Base-by-base conservation (phyloP, 2,329 filamentous ascomycete genomes). In the Aspergillus versicolor region DNA sequence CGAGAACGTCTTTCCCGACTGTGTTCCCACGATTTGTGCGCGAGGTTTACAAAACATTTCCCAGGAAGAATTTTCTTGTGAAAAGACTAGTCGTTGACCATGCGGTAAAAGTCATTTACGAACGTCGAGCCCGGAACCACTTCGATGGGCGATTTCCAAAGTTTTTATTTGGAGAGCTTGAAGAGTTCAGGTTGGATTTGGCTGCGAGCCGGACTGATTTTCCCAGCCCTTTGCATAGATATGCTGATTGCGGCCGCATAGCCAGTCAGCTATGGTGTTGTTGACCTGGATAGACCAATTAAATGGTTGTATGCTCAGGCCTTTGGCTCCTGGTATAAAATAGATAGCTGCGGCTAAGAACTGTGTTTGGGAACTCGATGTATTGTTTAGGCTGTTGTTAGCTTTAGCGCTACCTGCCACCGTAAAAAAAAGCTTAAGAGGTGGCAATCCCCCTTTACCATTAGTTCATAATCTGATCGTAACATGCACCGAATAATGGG, bases 11-110 rank as follows among this genome's bases (percentile, higher is more conserved):
- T 2, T 50, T 55, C n/a, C 45, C 53, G 2, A 55, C 38, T 30
- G 53, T 55, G 9, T 50, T 38, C 21, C 53, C 53, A 11, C 46
- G 53, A 9, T 55, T 55, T 41, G 53, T 45, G 38, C 53, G 53
- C 6, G 53, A 55, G 21, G 53, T 55, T 21, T 55, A 55, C n/a
- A 27, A 19, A 5, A 21, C 21, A 8, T 27, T 55, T 17, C 15
- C 19, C 19, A 21, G 19, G 24, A 21, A 37, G 9, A 24, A 48
- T 12, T 24, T 37, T 3, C 43, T 54, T 19, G 9, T 54, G 21
- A 46, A 46, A 37, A 41, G 52, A 24, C 5, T 46, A 1, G 21
- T 54, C n/a, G 24, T 42, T 13, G n/a, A 42, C 17, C 42, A 54
- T 15, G 37, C 44, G 7, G 24, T 17, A 5, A 30, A 32, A 12